These are phyloP conservation scores for Cetraspora pellucida DNA, from an alignment of 192 early-diverging fungal genomes.

Conservation along the genomic window DNA sequence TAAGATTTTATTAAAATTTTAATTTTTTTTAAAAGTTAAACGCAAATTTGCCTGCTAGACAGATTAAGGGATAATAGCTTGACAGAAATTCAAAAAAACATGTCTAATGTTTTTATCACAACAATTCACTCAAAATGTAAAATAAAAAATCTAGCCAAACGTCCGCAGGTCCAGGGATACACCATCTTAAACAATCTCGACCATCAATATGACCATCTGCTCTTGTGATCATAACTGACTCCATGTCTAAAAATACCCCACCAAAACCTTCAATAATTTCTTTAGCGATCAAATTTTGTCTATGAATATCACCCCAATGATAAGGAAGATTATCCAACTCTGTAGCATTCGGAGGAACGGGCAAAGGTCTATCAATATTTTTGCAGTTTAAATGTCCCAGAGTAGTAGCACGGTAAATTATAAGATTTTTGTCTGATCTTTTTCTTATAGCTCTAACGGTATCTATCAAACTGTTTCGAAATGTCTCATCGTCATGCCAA, in stretches of 20 bases:
- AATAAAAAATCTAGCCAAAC: conserved; percentile 49
- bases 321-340: conserved; percentile 45
- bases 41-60: too few relatives aligned
- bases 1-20: too few relatives aligned
- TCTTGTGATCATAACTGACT: conserved; percentile 43
- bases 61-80: too few relatives aligned
- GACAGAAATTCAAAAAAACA: too few relatives aligned
- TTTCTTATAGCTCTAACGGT: conserved; percentile 44
- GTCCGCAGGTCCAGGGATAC: conserved; percentile 59
- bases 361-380: conserved; percentile 42
- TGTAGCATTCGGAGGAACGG: conserved; percentile 32
- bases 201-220: conserved; percentile 60
- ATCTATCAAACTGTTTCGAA: conserved; percentile 39
- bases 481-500: conserved; percentile 42
- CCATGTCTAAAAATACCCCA: conserved; percentile 56
- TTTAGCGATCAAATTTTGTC: conserved; percentile 56
- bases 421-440: conserved; percentile 41
- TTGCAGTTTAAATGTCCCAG: conserved; percentile 56
- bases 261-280: conserved; percentile 52
- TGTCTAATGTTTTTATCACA: not conserved
- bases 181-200: conserved; percentile 58
- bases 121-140: conserved; percentile 35
- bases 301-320: conserved; percentile 43
- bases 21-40: too few relatives aligned
- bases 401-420: conserved; percentile 54